Conservation (phyloP, 495 filamentous ascomycete genomes). For the Penicillium daleae region DNA sequence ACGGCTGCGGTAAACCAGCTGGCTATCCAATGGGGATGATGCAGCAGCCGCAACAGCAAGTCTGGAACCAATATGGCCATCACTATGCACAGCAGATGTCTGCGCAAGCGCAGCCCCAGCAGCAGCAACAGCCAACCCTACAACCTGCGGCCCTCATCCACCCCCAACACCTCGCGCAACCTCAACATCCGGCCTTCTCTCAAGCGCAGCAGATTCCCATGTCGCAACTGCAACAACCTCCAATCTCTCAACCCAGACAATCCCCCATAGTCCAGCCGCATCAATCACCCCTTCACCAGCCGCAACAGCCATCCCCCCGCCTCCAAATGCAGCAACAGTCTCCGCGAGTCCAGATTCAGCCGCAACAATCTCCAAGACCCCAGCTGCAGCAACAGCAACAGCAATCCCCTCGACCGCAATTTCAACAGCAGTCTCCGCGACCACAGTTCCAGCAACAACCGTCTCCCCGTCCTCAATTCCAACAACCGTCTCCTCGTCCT, state of each 20-base stretch:
- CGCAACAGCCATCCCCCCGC: conserved; percentile 13
- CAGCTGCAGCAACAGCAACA: conserved; percentile 17
- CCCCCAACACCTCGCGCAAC: conserved; percentile 17
- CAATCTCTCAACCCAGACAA: conserved; percentile 14
- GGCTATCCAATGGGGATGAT: conserved; percentile 46
- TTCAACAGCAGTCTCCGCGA: conserved; percentile 10
- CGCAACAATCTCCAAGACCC: conserved; percentile 18
- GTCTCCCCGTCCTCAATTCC: not conserved
- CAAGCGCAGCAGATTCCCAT: conserved; percentile 25
- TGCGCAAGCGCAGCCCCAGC: conserved; percentile 20
- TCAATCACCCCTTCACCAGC: conserved; percentile 15
- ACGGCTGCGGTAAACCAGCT: conserved; percentile 45
- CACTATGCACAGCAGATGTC: conserved; percentile 19
- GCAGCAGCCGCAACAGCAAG: conserved; percentile 29
- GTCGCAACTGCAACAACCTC: conserved; percentile 8
- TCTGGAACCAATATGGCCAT: conserved; percentile 39
- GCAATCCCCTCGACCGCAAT: conserved; percentile 4
- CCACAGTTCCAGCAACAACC: conserved; percentile 12
- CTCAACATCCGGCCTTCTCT: conserved; percentile 17
- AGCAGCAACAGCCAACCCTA: conserved; percentile 14
- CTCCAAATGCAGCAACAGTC: conserved; percentile 9
- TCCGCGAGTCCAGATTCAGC: conserved; percentile 4
- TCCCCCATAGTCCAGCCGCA: conserved; percentile 12
- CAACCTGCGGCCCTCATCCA: conserved; percentile 29
- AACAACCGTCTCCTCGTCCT: not conserved